Evolutionary conservation across 2,329 filamentous ascomycete species (phyloP), one percentile per base, ranked within the genome.

Genomic region (Penicillium sp.): DNA sequence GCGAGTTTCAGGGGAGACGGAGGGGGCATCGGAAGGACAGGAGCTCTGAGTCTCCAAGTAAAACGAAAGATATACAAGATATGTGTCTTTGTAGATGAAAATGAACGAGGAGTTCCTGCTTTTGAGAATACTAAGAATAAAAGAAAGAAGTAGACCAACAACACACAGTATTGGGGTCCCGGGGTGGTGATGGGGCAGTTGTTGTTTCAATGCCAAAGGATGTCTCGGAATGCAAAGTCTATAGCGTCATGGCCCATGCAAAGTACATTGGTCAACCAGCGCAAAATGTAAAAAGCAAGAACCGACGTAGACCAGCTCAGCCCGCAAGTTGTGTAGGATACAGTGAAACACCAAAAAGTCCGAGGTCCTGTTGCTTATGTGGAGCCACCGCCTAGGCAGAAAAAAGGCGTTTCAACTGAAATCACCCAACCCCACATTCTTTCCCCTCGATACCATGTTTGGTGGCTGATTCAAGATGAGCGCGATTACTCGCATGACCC

Each of bases 401-500:
- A 65, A 54, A 65, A 65, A 63, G 51, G 37, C 29, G 29, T 33
- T 35, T 27, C 18, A 31, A 25, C 25, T 20, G 37, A n/a, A 35
- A 46, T 27, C 47, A 40, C 31, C 37, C 37, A 59, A 60, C 59
- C 61, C 62, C 63, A 66, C 61, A 60, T 65, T 60, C 57, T 51
- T 48, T 50, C 41, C 31, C 20, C 26, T 53, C 49, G 33, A 31
- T 23, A 35, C n/a, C 9, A 6, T 8, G 37, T 40, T 40, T 40
- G 37, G 37, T 18, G 18, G 25, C 26, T 47, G 45, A 35, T 49
- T 49, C 64, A 73, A 58, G 43, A 95, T 95, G 91, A 88, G 89
- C 53, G 89, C 89, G 52, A 89, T 97, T 69, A 88, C 92, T 50
- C 86, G 89, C 64, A 96, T 97, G 80, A 85, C 84, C 58, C 88